Evolutionary conservation across 148 eudicot species (phyloP), one percentile per base, ranked within the genome.

Genomic region (Chenopodium berlandieri): DNA sequence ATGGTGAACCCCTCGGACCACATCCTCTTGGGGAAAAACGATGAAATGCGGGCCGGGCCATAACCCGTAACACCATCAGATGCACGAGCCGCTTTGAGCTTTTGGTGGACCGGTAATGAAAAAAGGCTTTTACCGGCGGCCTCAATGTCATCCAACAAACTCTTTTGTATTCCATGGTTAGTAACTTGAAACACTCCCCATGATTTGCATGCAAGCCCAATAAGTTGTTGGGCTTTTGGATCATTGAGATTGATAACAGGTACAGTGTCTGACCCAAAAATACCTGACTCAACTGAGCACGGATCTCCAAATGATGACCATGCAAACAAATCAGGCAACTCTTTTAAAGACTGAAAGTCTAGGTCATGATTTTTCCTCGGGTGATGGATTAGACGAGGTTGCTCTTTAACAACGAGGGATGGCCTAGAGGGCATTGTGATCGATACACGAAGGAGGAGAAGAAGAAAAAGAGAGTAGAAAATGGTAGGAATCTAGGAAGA

Each of bases 1-100:
- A 96, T 88, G 73, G 97, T 94, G 90, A 96, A 96, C 47, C 99
- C 99, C 80, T 94, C 98, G 7, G 91, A 90, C 98, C 97, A 93
- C 94, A 91, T 91, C 34, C 73, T 88, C 83, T 94, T 94, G 14
- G 91, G 86, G 44, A 91, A 93, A 72, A 90, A 91, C 0, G 93
- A 88, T 4, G 95, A 89, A 16, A 93, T 91, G 0, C 89, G 91
- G 63, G 94, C 92, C 31, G 83, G 86, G 34, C 98, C 98, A 54
- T 93, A 94, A 4, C 98, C 98, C 11, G 94, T 20, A 9, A 90
- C 83, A 0, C 95, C 92, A 5, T 83, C 86, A 0, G 86, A 78
- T 0, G 83, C 30, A 0, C 95, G 92, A 71, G 92, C 91, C 0
- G 92, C 97, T 56, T 87, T 87, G 27, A 93, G 92, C 83, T 94